These are phyloP conservation scores for Tanozyma kutaoensis DNA, from an alignment of 805 yeast species.

Conservation along the genomic window DNA sequence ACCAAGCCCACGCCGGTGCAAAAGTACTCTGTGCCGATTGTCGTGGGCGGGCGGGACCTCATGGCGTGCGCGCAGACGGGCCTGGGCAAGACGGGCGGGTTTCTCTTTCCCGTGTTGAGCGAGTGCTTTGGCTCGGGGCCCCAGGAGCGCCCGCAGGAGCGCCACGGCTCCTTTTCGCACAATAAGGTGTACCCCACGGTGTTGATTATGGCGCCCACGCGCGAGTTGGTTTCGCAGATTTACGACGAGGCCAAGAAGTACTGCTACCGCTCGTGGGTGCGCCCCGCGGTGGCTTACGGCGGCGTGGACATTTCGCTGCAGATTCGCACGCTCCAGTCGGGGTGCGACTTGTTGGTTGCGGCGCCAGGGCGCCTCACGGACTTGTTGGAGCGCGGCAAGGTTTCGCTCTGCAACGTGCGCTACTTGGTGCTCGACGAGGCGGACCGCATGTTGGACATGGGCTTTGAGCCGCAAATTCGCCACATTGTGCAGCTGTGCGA, in stretches of 20 bases:
- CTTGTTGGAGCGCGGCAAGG: conserved; percentile 86
- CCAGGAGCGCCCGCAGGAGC: conserved; percentile 32
- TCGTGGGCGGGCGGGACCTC: conserved; percentile 78
- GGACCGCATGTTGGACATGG: conserved; percentile 99
- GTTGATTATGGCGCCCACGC: conserved; percentile 93
- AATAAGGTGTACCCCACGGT: conserved; percentile 90
- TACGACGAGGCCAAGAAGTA: conserved; percentile 92
- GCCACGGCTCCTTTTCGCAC: conserved; percentile 40
- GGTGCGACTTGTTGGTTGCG: conserved; percentile 94
- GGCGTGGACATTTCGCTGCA: conserved; percentile 92
- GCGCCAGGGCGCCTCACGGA: conserved; percentile 99
- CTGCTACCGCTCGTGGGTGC: conserved; percentile 96
- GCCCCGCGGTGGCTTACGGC: conserved; percentile 93
- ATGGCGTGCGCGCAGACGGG: conserved; percentile 98
- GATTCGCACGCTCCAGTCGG: conserved; percentile 77
- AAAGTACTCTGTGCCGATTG: conserved; percentile 87
- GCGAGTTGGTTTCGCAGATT: conserved; percentile 97
- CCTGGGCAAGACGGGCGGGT: conserved; percentile 99
- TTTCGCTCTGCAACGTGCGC: conserved; percentile 80
- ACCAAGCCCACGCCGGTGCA: conserved; percentile 95
- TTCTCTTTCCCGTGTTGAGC: conserved; percentile 92
- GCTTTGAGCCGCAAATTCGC: conserved; percentile 99
- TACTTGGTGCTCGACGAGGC: conserved; percentile 97
- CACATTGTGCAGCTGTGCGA: conserved; percentile 86
- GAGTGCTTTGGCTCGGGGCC: conserved; percentile 89